Evolutionary conservation across 1,284 basidiomycete species (phyloP), one percentile per base, ranked within the genome.

Genomic region (Pisolithus thermaeus): DNA sequence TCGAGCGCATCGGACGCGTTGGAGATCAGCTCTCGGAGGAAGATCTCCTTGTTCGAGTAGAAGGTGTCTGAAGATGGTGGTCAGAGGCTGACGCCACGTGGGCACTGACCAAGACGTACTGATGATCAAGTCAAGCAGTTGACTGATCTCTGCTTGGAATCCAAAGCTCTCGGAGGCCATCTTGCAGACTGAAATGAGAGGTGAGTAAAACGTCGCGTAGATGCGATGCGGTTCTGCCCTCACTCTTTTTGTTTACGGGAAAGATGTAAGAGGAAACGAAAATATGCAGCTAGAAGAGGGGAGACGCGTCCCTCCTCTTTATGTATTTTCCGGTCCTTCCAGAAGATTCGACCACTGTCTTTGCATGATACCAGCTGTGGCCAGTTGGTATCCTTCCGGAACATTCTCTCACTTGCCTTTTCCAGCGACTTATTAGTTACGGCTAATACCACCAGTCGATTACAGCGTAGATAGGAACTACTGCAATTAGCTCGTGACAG

Each of bases 21-120:
- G 52, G 92, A 94, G 73, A 95, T 96, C 59, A 97, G 56, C 76
- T 97, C 94, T 71, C 94, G 90, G 63, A 97, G 84, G 83, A 97
- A 97, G 71, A 97, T 96, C 78, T 95, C 93, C 81, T 97, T 97
- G 84, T 97, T 96, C 57, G 90, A 93, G 84, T 97, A 96, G 82
- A 96, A 97, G 57, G 92, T 95, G 80, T 95, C 91, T 92, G 40
- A 52, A 38, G 4, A 3, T 4, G 38, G 32, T 12, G 3, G 23
- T 49, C 16, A 46, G 49, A 38, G 5, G 37, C 11, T 14, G 16
- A 27, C 20, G 32, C 25, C 23, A 28, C 23, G 14, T 27, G 44
- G 22, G 23, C 40, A 46, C 43, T 8, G 35, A 35, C 23, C 43
- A 7, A 45, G 23, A 74, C 83, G 52, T 64, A 90, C 89, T 92